Percentiles rank a stretch among this genome's conserved stretches.
Conservation (phyloP, 2,329 filamentous ascomycete genomes). For the Arthrinium phaeospermum region DNA sequence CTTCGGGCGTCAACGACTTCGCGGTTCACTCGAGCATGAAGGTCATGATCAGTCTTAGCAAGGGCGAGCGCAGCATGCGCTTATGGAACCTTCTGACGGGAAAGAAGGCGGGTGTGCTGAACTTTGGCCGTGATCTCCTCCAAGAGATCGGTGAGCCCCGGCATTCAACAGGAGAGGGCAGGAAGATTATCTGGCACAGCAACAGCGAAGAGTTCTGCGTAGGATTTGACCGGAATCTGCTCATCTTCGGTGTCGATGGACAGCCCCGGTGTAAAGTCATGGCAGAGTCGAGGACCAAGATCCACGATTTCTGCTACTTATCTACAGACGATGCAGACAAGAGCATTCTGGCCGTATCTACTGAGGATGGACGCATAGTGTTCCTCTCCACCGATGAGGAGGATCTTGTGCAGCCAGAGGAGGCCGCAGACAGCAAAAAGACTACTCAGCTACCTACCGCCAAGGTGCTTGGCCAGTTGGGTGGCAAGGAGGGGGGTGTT, state of each 20-base stretch:
- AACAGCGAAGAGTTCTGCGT: slow-evolving; percentile 83
- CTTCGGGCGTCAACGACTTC: slow-evolving; percentile 92
- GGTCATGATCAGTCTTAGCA: slow-evolving; percentile 91
- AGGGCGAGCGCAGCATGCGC: slow-evolving; percentile 88
- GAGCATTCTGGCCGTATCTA: slow-evolving; percentile 75
- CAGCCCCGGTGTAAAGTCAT: slow-evolving; percentile 77
- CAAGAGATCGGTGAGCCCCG: slow-evolving; percentile 77
- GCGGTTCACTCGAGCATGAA: slow-evolving; percentile 96
- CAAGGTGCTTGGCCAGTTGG: slow-evolving; percentile 75
- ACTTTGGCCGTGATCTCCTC: slow-evolving; percentile 77
- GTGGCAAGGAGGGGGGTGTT: slow-evolving; percentile 73
- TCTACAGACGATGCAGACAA: slow-evolving; percentile 55
- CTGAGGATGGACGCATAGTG: slow-evolving; percentile 86
- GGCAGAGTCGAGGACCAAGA: slow-evolving; percentile 72
- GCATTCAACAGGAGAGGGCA: slow-evolving; percentile 80
- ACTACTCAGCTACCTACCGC: slow-evolving; percentile 61
- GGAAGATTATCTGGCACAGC: slow-evolving; percentile 79
- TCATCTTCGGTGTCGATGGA: slow-evolving; percentile 89
- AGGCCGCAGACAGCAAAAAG: slow-evolving; percentile 47
- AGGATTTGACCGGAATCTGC: slow-evolving; percentile 82
- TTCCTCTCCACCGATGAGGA: slow-evolving; percentile 75
- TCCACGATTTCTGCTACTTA: slow-evolving; percentile 83
- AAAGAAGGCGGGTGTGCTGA: slow-evolving; percentile 91
- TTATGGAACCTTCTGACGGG: slow-evolving; percentile 97
- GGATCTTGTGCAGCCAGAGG: slow-evolving; percentile 47